phyloP scores from a whole-genome alignment of 2,329 filamentous ascomycete genomes.

The Fusarium secorum region DNA sequence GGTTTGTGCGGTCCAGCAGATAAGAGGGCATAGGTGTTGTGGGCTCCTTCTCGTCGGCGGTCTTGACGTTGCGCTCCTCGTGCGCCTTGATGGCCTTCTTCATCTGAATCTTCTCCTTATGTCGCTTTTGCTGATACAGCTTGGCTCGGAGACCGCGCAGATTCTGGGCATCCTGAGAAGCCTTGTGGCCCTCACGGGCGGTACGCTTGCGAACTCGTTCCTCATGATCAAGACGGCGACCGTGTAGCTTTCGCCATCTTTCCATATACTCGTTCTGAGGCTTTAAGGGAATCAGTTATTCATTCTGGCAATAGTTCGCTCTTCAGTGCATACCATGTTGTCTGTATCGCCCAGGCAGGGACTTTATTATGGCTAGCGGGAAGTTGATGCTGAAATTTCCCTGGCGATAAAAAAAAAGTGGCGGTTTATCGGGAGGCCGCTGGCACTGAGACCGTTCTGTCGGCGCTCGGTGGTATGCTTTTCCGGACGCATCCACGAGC shows the following conservation, averaged over 20 bases:
- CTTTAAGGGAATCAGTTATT: slow-evolving; percentile 52
- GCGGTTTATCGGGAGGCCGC: slow-evolving; percentile 39
- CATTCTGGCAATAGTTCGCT: not conserved
- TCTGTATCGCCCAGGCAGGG: slow-evolving; percentile 39
- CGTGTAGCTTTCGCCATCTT: slow-evolving; percentile 67
- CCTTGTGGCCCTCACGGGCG: slow-evolving; percentile 89
- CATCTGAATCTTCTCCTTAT: slow-evolving; percentile 99
- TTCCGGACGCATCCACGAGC: slow-evolving; percentile 40
- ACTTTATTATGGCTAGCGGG: slow-evolving; percentile 30
- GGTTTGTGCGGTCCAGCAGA: slow-evolving; percentile 81
- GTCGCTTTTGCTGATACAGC: slow-evolving; percentile 89
- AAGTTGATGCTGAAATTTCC: slow-evolving; percentile 42
- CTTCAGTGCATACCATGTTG: slow-evolving; percentile 45
- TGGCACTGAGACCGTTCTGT: not conserved
- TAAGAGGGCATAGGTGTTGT: slow-evolving; percentile 89
- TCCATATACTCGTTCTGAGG: slow-evolving; percentile 85
- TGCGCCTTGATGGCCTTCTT: slow-evolving; percentile 92
- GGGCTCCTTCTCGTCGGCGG: slow-evolving; percentile 79
- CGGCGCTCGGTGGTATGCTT: slow-evolving; percentile 48
- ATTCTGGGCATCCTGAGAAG: slow-evolving; percentile 90
- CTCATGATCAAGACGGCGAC: slow-evolving; percentile 76
- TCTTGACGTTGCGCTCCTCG: slow-evolving; percentile 96
- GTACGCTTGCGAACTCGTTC: slow-evolving; percentile 87
- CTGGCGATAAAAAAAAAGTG: slow-evolving; percentile 42
- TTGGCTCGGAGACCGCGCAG: slow-evolving; percentile 91